Evolutionary conservation across 257 asterid genomes (phyloP), one percentile per base, ranked within the genome.

Genomic region (Penstemon davidsonii): DNA sequence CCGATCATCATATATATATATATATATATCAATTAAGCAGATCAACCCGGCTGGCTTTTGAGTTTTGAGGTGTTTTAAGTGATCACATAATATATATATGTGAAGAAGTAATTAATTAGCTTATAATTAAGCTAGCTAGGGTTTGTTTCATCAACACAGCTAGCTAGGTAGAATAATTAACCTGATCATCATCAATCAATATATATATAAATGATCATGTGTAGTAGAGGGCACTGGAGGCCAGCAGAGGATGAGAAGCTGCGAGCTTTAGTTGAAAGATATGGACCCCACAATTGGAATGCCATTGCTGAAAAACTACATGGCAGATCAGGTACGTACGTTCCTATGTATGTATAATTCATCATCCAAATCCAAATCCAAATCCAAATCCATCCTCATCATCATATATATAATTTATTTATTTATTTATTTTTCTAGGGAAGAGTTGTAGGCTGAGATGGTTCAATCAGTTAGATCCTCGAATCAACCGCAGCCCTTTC

Each of bases 221-320:
- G 96, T 61, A 88, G 92, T 69, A 85, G 98, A 85, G 96, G 97
- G 44, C 98, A 92, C 64, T 92, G 98, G 98, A 86, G 96, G 82
- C 98, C 97, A 4, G 85, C 88, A 6, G 97, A 92, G 75, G 98
- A 92, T 64, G 97, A 86, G 77, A 89, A 86, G 85, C 86, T 92
- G 10, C 71, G 84, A 9, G 92, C 82, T 63, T 69, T 92, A 63
- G 98, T 92, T 8, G 96, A 82, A 15, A 77, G 85, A 71, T 84
- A 86, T 78, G 98, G 98, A n/a, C 95, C 98, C 62, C 96, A 92
- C 74, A 92, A 92, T 50, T 92, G 98, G 97, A 92, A 92, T 78
- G 89, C 92, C 85, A 89, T 92, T 39, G 98, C 98, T 13, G 89
- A 83, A 59, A 86, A 87, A 79, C 84, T 92, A 8, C 91, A 84